phyloP scores from a whole-genome alignment of 2,329 filamentous ascomycete species.

The Exophiala mesophila region DNA sequence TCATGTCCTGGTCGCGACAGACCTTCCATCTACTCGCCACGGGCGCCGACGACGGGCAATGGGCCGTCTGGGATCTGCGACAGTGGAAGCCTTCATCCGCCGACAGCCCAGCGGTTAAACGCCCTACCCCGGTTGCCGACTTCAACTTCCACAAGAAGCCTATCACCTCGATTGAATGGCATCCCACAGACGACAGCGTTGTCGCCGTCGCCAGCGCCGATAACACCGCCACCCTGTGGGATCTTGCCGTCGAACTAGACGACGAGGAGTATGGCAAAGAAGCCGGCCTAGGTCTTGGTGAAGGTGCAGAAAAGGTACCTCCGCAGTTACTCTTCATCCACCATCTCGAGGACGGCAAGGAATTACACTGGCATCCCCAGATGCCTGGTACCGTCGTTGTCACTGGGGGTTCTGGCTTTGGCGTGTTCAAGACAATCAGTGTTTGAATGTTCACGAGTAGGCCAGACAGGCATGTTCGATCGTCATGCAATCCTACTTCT shows the following conservation, averaged over 20 bases:
- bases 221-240: slow-evolving; percentile 93
- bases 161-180: slow-evolving; percentile 94
- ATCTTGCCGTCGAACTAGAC: slow-evolving; percentile 91
- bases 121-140: slow-evolving; percentile 77
- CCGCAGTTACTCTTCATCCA: slow-evolving; percentile 95
- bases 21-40: slow-evolving; percentile 86
- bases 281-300: slow-evolving; percentile 51
- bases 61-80: slow-evolving; percentile 93
- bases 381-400: slow-evolving; percentile 86
- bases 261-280: slow-evolving; percentile 87
- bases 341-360: slow-evolving; percentile 91
- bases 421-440: slow-evolving; percentile 76
- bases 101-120: slow-evolving; percentile 38
- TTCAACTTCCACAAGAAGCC: slow-evolving; percentile 97
- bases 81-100: slow-evolving; percentile 72
- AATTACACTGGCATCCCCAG: slow-evolving; percentile 95
- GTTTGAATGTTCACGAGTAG: slow-evolving; percentile 59
- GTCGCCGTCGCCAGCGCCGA: slow-evolving; percentile 88
- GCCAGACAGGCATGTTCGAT: too few species aligned
- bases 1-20: slow-evolving; percentile 89
- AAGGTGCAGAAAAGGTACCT: slow-evolving; percentile 54
- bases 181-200: slow-evolving; percentile 94
- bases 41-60: slow-evolving; percentile 86
- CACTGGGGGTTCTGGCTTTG: slow-evolving; percentile 81
- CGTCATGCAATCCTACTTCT: neutral